Percentiles rank a stretch among this genome's conserved stretches.
These are phyloP conservation scores for Bruguiera sexangula DNA, from an alignment of 345 rosid genomes.

Conservation along the genomic window DNA sequence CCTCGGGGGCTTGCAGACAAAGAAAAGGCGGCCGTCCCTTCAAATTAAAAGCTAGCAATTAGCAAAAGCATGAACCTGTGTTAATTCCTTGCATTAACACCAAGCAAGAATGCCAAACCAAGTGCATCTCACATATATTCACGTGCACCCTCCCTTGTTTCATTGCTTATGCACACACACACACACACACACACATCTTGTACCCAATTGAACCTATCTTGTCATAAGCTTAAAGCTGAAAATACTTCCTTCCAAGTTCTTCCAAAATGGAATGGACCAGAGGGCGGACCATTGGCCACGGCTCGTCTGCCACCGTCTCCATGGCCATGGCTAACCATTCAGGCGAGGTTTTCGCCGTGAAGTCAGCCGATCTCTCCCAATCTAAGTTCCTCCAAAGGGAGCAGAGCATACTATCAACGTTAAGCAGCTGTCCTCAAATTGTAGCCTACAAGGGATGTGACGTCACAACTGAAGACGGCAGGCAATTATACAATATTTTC, in stretches of 20 bases:
- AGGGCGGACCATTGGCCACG: conserved; percentile 47
- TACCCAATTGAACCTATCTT: background rate
- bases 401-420: conserved; percentile 31
- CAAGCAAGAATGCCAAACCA: conserved; percentile 16
- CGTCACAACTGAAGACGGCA: conserved; percentile 48
- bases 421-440: conserved; percentile 49
- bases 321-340: conserved; percentile 26
- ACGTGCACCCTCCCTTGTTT: no score
- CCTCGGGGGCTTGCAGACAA: background rate
- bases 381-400: conserved; percentile 43
- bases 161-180: background rate
- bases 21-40: conserved; percentile 38
- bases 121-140: no score
- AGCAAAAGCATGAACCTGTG: no score
- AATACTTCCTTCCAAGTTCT: background rate
- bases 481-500: conserved; percentile 48
- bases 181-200: no score
- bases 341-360: conserved; percentile 47
- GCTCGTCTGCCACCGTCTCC: conserved; percentile 55
- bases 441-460: conserved; percentile 62
- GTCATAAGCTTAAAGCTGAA: background rate
- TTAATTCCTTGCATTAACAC: conserved; percentile 20
- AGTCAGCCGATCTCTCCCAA: conserved; percentile 39
- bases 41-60: background rate
- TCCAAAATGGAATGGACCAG: conserved; percentile 53